A percentile compares a stretch with the other conserved stretches of the same genome.
Conservation (phyloP, 2,329 filamentous ascomycete genomes). For the Colletotrichum sp. region DNA sequence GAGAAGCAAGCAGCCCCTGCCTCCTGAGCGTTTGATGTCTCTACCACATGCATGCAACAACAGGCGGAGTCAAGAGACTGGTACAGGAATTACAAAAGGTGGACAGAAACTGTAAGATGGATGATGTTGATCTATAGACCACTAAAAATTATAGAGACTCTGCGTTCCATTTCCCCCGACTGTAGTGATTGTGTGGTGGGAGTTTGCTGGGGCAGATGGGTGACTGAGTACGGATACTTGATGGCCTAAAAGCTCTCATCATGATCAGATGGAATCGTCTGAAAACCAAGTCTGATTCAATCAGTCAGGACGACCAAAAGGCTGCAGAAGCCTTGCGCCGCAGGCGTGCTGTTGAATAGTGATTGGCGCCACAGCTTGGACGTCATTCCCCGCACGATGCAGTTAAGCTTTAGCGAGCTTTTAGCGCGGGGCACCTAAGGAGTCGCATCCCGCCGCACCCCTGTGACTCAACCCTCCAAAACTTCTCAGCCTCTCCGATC, state of each 20-base stretch:
- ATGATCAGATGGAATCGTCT: neutral
- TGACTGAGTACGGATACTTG: neutral
- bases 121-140: neutral
- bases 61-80: neutral
- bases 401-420: constrained; percentile 23
- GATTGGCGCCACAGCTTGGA: constrained; percentile 6
- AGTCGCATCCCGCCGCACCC: constrained; percentile 20
- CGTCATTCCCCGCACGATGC: constrained; percentile 19
- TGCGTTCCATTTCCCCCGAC: neutral
- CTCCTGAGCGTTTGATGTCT: neutral
- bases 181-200: neutral
- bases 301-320: neutral
- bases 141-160: neutral
- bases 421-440: constrained; percentile 19
- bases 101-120: neutral
- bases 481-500: constrained; percentile 10
- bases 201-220: neutral
- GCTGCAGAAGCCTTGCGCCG: neutral
- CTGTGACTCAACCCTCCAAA: constrained; percentile 23
- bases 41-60: neutral
- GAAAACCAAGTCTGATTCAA: neutral
- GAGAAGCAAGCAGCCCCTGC: neutral
- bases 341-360: neutral
- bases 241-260: neutral
- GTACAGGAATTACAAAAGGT: neutral